phyloP scores from a whole-genome alignment of 2,329 filamentous ascomycete genomes.

The Calonectria pauciramosa region DNA sequence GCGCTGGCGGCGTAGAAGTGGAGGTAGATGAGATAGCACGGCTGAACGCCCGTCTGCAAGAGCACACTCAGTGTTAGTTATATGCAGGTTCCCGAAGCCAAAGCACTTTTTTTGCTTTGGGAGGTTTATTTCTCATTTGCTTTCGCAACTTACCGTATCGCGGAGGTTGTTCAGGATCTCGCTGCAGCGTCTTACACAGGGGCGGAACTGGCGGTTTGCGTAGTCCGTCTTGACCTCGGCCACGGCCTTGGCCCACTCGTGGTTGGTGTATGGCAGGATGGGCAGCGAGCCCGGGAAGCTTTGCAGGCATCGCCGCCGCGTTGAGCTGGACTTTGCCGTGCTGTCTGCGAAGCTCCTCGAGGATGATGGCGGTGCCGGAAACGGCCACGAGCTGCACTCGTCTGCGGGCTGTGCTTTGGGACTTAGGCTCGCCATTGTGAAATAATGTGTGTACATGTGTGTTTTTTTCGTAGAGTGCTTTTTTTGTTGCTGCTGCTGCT shows the following conservation, averaged over 20 bases:
- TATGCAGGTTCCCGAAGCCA: not conserved
- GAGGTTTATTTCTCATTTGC: not conserved
- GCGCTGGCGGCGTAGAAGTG: conserved; percentile 74
- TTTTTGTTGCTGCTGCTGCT: not conserved
- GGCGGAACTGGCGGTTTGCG: conserved; percentile 63
- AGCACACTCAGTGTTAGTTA: conserved; percentile 27
- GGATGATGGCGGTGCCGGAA: not conserved
- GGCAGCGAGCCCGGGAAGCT: conserved; percentile 39
- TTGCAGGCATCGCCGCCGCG: conserved; percentile 33
- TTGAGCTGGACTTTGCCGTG: not conserved
- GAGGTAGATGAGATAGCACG: conserved; percentile 69
- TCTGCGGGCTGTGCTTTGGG: not conserved
- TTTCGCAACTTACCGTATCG: conserved; percentile 54
- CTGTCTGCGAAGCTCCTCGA: not conserved
- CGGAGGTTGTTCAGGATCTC: conserved; percentile 66
- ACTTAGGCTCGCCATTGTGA: not conserved
- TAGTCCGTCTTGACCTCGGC: conserved; percentile 69
- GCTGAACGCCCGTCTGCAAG: conserved; percentile 58
- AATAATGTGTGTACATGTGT: not conserved
- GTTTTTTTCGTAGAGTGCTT: not conserved
- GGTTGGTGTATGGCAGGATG: conserved; percentile 57
- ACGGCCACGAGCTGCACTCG: not conserved
- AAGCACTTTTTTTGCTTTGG: not conserved
- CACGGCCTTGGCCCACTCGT: conserved; percentile 67
- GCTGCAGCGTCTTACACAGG: conserved; percentile 66